Conservation (phyloP, 768 basidiomycete species). For the Mrakia frigida region DNA sequence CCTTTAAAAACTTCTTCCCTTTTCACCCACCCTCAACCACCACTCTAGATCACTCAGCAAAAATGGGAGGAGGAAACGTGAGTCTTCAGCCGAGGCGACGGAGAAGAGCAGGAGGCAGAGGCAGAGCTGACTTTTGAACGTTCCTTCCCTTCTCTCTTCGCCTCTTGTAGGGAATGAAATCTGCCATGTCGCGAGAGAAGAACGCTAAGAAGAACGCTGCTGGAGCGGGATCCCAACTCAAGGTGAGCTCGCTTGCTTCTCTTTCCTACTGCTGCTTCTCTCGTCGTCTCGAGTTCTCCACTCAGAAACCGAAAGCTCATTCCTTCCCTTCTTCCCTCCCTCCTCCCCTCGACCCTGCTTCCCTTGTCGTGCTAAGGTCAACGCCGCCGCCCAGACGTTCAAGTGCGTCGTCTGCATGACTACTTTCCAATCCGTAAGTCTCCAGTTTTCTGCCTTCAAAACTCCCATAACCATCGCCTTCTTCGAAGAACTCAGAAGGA, state of each 20-base stretch:
- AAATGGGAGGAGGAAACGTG: conserved; percentile 30
- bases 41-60: neutral
- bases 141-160: neutral
- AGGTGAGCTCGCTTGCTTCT: neutral
- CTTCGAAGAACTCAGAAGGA: too few species aligned
- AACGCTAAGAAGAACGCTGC: conserved; percentile 27
- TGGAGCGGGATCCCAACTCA: conserved; percentile 11
- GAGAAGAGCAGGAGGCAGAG: too few species aligned
- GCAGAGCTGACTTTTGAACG: neutral
- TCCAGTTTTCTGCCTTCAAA: neutral
- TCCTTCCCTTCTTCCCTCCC: neutral
- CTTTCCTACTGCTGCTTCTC: neutral
- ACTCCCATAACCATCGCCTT: neutral
- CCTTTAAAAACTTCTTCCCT: conserved; percentile 26
- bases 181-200: conserved; percentile 29
- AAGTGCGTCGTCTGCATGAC: conserved; percentile 25
- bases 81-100: neutral
- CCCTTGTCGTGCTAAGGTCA: conserved; percentile 5
- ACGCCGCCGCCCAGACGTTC: conserved; percentile 30
- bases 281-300: neutral
- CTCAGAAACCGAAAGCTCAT: neutral
- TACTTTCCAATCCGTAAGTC: conserved; percentile 25
- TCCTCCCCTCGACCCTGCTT: neutral
- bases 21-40: conserved; percentile 34
- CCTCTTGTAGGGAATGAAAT: conserved; percentile 10